These are phyloP conservation scores for Sisymbrium irio DNA, from an alignment of 345 rosid species.

Conservation along the genomic window DNA sequence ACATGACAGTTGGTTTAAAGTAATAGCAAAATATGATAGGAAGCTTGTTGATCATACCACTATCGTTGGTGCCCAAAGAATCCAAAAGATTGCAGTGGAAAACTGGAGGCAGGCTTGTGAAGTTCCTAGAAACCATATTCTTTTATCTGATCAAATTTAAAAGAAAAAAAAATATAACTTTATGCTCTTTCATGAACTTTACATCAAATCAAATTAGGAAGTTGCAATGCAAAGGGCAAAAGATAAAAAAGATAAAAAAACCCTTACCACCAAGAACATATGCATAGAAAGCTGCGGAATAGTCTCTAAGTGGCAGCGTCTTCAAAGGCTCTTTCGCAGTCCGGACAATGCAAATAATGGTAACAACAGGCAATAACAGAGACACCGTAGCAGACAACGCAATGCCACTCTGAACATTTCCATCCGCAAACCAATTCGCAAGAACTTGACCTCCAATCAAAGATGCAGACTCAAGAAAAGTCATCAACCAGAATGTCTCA, in stretches of 20 bases:
- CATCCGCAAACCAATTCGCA: conserved; percentile 61
- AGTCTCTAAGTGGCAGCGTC: conserved; percentile 41
- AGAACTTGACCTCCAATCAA: conserved; percentile 76
- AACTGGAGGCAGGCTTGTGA: conserved; percentile 88
- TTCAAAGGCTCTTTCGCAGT: conserved; percentile 54
- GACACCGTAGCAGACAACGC: conserved; percentile 45
- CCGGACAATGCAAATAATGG: conserved; percentile 44
- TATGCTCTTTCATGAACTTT: background rate
- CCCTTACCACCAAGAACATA: conserved; percentile 61
- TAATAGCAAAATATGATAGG: conserved; percentile 1
- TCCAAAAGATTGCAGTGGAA: conserved; percentile 77
- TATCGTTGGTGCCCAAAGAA: conserved; percentile 89
- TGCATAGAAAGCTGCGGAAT: conserved; percentile 45
- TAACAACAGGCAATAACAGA: conserved; percentile 49
- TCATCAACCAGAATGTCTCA: conserved; percentile 93
- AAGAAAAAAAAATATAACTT: background rate
- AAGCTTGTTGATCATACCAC: conserved; percentile 60
- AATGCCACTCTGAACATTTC: conserved; percentile 42
- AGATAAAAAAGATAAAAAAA: background rate
- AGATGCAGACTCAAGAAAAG: conserved; percentile 71
- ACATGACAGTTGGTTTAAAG: background rate
- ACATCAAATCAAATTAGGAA: background rate
- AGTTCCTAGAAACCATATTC: conserved; percentile 68
- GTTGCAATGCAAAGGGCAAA: background rate
- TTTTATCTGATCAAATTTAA: conserved; percentile 56